Evolutionary conservation across 805 yeast species (phyloP), one percentile per base, ranked within the genome.

Genomic region (Candida ortonii): DNA sequence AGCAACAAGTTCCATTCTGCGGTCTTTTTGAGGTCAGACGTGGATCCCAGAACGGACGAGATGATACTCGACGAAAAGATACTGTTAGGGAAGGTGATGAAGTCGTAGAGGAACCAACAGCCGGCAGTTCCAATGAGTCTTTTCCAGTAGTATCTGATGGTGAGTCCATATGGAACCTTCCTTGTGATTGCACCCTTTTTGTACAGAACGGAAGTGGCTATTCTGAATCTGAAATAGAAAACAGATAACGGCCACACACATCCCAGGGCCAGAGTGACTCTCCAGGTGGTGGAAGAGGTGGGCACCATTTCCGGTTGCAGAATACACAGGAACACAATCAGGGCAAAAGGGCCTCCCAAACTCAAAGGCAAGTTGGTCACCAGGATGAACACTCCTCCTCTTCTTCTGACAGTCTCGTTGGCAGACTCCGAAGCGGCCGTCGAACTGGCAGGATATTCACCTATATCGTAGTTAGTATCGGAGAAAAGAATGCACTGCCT

Each of bases 21-120:
- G 25, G 77, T 70, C 44, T 59, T 69, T 45, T 72, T 75, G 47
- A 81, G 64, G 46, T 73, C 61, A 15, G 45, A 53, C 14, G 43
- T 43, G 32, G 55, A 58, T 11, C 60, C 53, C 86, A 87, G 53
- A 22, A 72, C 69, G 30, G 62, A 61, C 16, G 67, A 41, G 30
- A 73, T 65, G 42, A 77, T 72, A 27, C 71, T 65, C 16, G 62
- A 59, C 15, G 75, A 67, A 59, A 76, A 76, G 18, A 79, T 69
- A 61, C 80, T 78, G 56, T 82, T 82, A 9, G 90, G 89, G 66
- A 83, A 84, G 6, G 84, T 78, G 49, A 84, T 84, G 49, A 83
- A 84, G 62, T 84, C 94, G 53, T 80, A 84, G 48, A 83, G 65
- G 64, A 83, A 83, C 93, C 93, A 84, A 38, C 83, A 73, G 5